Conservation (phyloP, 495 filamentous ascomycete genomes). For the Bacidia gigantensis region DNA sequence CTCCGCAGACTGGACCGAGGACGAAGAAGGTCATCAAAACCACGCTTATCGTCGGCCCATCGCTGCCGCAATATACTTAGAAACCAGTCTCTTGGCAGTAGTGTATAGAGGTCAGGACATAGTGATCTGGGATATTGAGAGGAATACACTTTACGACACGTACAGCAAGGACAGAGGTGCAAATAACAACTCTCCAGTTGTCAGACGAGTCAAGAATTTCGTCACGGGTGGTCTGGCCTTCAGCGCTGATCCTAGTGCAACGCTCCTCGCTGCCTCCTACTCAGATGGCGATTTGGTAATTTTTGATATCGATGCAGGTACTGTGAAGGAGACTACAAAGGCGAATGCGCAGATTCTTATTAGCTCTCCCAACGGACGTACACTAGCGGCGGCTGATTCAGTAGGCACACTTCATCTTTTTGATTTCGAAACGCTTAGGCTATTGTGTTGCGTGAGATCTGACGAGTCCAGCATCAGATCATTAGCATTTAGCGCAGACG, state of each 20-base stretch:
- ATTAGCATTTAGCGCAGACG: slow-evolving; percentile 21
- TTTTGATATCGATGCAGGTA: slow-evolving; percentile 2
- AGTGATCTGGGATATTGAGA: slow-evolving; percentile 19
- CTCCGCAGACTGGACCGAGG: slow-evolving; percentile 14
- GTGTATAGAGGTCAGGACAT: slow-evolving; percentile 20
- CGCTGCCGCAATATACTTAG: slow-evolving; percentile 10
- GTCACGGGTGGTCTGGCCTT: slow-evolving; percentile 18
- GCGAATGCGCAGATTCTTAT: slow-evolving; percentile 18
- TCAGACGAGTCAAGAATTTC: neutral
- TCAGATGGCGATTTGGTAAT: slow-evolving; percentile 17
- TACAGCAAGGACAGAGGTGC: slow-evolving; percentile 18
- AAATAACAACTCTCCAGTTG: neutral
- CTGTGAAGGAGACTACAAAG: slow-evolving; percentile 4
- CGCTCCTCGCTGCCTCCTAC: slow-evolving; percentile 21
- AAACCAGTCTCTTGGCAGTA: slow-evolving; percentile 18
- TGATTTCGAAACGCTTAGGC: slow-evolving; percentile 21
- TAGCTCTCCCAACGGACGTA: slow-evolving; percentile 21
- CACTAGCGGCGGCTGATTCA: slow-evolving; percentile 18
- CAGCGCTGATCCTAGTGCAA: slow-evolving; percentile 18
- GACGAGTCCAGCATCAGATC: slow-evolving; percentile 17
- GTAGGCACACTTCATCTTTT: slow-evolving; percentile 23
- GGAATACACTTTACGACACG: slow-evolving; percentile 11
- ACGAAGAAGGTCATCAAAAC: slow-evolving; percentile 8
- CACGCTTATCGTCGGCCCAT: slow-evolving; percentile 13
- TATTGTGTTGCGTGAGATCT: slow-evolving; percentile 22